phyloP scores from a whole-genome alignment of 2,329 filamentous ascomycete species.

The Waltergamsia citrina region DNA sequence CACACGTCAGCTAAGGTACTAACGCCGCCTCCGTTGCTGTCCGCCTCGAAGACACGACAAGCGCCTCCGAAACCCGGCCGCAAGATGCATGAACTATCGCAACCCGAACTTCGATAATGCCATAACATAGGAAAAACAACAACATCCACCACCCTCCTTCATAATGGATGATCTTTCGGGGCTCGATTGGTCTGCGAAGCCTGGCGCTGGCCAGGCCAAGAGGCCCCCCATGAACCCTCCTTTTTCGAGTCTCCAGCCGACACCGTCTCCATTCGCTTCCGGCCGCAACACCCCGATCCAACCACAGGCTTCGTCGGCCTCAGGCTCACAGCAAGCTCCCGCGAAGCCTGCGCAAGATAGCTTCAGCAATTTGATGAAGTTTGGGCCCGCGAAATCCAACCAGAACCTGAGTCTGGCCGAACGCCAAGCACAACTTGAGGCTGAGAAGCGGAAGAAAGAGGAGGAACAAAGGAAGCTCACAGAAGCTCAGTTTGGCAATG shows the following conservation, averaged over 20 bases:
- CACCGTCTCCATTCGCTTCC: slow-evolving; percentile 44
- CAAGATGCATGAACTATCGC: too few relatives aligned
- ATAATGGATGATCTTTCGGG: slow-evolving; percentile 54
- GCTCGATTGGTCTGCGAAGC: slow-evolving; percentile 48
- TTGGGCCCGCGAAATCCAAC: slow-evolving; percentile 43
- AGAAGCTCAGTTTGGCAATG: slow-evolving; percentile 69
- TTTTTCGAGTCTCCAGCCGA: slow-evolving; percentile 43
- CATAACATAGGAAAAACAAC: too few relatives aligned
- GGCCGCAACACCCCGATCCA: slow-evolving; percentile 45
- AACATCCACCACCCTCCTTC: slow-evolving; percentile 4
- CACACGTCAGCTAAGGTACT: too few relatives aligned
- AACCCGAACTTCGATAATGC: too few relatives aligned
- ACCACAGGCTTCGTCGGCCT: slow-evolving; percentile 13
- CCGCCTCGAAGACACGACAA: too few relatives aligned
- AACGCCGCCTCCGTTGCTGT: too few relatives aligned
- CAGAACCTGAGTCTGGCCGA: slow-evolving; percentile 72
- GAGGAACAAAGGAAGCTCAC: slow-evolving; percentile 62
- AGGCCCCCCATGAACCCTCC: slow-evolving; percentile 32
- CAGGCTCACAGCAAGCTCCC: slow-evolving; percentile 31
- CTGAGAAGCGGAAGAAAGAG: slow-evolving; percentile 61
- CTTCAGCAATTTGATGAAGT: slow-evolving; percentile 67
- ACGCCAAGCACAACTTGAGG: slow-evolving; percentile 59
- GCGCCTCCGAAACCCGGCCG: too few relatives aligned
- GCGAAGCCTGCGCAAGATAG: slow-evolving; percentile 55
- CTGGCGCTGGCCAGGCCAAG: slow-evolving; percentile 19